Evolutionary conservation across 1,139 yeast species (phyloP).

Genomic region (Geotrichum bryndzae): DNA sequence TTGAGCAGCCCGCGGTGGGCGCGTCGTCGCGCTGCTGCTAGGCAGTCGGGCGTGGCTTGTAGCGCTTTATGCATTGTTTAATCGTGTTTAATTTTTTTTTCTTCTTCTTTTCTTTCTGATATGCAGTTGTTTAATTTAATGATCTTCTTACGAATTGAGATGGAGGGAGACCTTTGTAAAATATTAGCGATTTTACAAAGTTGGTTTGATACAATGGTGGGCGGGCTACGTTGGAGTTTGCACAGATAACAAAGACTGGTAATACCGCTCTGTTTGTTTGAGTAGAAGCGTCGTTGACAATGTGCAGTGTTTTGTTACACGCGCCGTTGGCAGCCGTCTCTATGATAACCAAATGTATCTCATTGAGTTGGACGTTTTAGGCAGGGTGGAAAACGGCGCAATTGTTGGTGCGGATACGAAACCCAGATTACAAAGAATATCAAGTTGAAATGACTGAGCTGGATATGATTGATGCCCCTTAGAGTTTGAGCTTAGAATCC

Average conservation of each 20-base stretch:
- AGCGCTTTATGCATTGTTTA: not conserved
- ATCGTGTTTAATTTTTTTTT: not conserved
- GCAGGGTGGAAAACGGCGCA: not conserved
- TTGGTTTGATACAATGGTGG: not conserved
- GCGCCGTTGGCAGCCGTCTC: not conserved
- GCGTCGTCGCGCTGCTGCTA: slow-evolving; percentile 11
- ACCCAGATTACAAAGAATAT: not conserved
- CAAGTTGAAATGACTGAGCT: too few relatives aligned
- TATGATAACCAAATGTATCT: not conserved
- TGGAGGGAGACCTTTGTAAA: not conserved
- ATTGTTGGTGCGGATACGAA: not conserved
- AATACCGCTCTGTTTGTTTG: too few relatives aligned
- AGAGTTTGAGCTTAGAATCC: not conserved
- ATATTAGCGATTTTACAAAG: not conserved
- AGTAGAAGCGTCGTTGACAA: too few relatives aligned
- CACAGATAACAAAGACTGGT: too few relatives aligned
- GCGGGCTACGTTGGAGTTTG: too few relatives aligned
- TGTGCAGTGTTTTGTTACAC: too few relatives aligned
- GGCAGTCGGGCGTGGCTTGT: not conserved
- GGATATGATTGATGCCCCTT: not conserved
- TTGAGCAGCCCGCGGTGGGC: slow-evolving; percentile 7
- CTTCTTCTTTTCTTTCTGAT: not conserved
- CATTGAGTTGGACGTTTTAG: not conserved
- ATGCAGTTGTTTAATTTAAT: not conserved
- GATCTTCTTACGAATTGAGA: not conserved